Evolutionary conservation across 768 basidiomycete species (phyloP).

Genomic region (Lactarius pseudohatsudake): DNA sequence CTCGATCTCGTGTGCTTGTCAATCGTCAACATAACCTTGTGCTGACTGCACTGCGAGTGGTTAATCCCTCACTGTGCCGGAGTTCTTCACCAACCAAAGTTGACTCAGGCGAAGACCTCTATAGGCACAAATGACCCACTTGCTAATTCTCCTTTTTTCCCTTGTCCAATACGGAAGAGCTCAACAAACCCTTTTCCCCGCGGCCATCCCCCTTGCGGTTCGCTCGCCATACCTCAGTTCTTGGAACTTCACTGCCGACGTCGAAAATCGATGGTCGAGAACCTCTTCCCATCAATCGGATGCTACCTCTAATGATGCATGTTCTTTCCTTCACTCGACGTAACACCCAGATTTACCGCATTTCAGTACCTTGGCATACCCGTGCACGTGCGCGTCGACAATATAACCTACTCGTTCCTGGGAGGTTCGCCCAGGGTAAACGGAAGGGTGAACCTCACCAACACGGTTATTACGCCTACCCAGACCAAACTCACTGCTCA

Average conservation of each 20-base stretch:
- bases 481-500: conserved; percentile 36
- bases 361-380: conserved; percentile 20
- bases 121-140: neutral
- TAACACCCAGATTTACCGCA: neutral
- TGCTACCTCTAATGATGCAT: neutral
- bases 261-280: conserved; percentile 26
- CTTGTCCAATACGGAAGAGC: neutral
- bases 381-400: conserved; percentile 20
- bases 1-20: neutral
- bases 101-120: neutral
- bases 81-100: neutral
- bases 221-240: conserved; percentile 33
- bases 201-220: conserved; percentile 32
- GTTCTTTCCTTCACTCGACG: neutral
- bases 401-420: conserved; percentile 28
- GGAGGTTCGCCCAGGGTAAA: conserved; percentile 17
- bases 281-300: conserved; percentile 14
- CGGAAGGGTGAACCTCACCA: conserved; percentile 27
- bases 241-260: conserved; percentile 26
- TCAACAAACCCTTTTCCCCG: conserved; percentile 28
- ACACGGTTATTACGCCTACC: conserved; percentile 38
- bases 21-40: neutral
- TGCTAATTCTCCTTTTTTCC: conserved; percentile 2
- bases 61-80: neutral
- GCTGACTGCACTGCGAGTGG: conserved; percentile 7